Evolutionary conservation across 331 rosid species (phyloP), one percentile per base, ranked within the genome.

Genomic region (Phaseolus coccineus): DNA sequence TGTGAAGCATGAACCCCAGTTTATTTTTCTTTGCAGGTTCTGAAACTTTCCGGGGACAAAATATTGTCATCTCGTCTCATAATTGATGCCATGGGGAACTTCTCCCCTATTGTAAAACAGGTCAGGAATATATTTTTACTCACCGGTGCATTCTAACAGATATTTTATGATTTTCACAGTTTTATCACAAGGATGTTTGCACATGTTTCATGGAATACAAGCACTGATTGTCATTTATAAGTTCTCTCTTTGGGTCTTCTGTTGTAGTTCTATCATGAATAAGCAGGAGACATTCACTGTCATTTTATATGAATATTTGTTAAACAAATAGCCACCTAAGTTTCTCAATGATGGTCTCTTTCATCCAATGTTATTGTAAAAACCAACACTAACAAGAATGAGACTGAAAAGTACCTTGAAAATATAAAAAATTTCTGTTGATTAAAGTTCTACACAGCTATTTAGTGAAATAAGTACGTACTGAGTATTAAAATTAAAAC

Each of bases 21-120:
- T 6, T 14, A 5, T 61, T 28, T 58, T 77, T 72, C n/a, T 77
- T 58, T 50, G 16, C 77, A 91, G 97, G 90, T 90, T 75, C 71
- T 90, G 74, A 87, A 88, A 85, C 92, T 93, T 71, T 78, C 85
- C 4, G 93, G 85, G n/a, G 97, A 85, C 70, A 89, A 87, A 65
- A 78, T 84, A 68, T 83, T 93, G 81, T 84, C 98, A 35, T 91
- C 93, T 78, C 87, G 86, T 78, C 98, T 93, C 76, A 74, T 93
- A 75, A 84, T 95, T 77, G 98, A 95, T 81, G 98, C 99, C 79
- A 95, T 91, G 99, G 99, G 99, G 75, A 95, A 95, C 88, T 95
- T 93, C 77, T 95, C 99, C 55, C 98, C 99, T 24, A 74, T 95
- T 46, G 99, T 95, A 79, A 93, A 89, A 77, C 99, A 95, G 94